A percentile compares a stretch with the other conserved stretches of the same genome.
phyloP scores from a whole-genome alignment of 495 filamentous ascomycete species.

The Talaromyces stipitatus region DNA sequence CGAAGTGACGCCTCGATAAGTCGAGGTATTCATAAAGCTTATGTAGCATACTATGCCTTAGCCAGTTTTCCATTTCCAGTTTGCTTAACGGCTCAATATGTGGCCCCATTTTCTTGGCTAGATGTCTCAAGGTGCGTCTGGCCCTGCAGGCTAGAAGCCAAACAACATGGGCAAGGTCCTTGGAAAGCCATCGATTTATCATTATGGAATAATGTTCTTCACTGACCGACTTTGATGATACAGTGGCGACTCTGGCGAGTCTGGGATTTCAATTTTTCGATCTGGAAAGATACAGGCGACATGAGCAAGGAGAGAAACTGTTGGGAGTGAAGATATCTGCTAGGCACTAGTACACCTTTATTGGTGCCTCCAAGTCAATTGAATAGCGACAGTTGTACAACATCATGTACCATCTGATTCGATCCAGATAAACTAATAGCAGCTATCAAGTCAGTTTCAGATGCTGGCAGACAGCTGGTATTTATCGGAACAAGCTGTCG shows the following conservation, averaged over 20 bases:
- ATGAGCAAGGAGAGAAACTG: neutral
- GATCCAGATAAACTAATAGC: neutral
- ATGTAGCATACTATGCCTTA: no score
- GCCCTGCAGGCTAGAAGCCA: no score
- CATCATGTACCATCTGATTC: neutral
- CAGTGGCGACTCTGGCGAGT: neutral
- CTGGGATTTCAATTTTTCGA: neutral
- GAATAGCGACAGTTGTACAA: neutral
- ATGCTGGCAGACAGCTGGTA: neutral
- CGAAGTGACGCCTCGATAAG: no score
- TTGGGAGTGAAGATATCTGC: neutral
- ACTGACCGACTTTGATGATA: neutral
- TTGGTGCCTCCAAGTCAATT: neutral
- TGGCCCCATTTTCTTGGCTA: no score
- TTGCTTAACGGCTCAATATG: no score
- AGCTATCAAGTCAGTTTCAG: neutral
- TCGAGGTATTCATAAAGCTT: no score
- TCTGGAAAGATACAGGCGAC: neutral
- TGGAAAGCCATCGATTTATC: no score
- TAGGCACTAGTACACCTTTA: neutral
- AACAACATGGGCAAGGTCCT: no score
- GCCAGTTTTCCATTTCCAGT: no score
- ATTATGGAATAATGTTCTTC: neutral
- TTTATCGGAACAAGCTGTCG: neutral
- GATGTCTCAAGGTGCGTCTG: no score